Base-by-base conservation (phyloP, 179 eudicot species). In the Spinacia oleracea region DNA sequence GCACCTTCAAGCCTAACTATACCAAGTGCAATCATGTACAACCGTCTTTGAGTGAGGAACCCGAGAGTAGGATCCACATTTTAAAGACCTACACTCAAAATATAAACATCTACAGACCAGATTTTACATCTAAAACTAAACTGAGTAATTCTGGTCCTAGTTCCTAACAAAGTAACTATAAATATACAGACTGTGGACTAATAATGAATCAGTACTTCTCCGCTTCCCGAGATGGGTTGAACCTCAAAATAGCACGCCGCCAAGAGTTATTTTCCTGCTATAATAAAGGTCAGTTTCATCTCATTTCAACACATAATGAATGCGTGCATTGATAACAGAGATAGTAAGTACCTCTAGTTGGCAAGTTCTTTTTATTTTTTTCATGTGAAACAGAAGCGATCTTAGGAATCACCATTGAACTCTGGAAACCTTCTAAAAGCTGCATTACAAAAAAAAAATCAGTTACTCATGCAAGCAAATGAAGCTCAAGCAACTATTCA, bases 401-500 rank as follows among this genome's bases (percentile, higher is more conserved):
- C 87, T 91, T 96, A 15, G 99, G 85, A 75, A 93, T 86, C 21
- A 85, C 75, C 81, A 94, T 75, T 11, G 99, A 92, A 77, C 96
- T 96, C 75, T 96, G 98, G 62, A 96, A 84, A 64, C 99, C 99
- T 87, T 96, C 99, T 86, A 96, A 74, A 74, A 96, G 88, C 99
- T 96, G 89, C 77, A 83, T n/a, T n/a, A n/a, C n/a, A 12, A 34
- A 66, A 64, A 80, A 71, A 70, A 34, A 55, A 59, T 50, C 23
- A 40, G n/a, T 76, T 46, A 79, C 38, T 45, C 32, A 75, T 0
- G 45, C 27, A 29, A 18, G 31, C 63, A 67, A 16, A 38, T 18
- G 4, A 58, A 23, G 16, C 21, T 21, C 8, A 66, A 25, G 32
- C 64, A 1, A 5, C 18, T 59, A 59, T n/a, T 6, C 25, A 3